phyloP scores from a whole-genome alignment of 345 rosid species.

The Aurinia saxatilis region DNA sequence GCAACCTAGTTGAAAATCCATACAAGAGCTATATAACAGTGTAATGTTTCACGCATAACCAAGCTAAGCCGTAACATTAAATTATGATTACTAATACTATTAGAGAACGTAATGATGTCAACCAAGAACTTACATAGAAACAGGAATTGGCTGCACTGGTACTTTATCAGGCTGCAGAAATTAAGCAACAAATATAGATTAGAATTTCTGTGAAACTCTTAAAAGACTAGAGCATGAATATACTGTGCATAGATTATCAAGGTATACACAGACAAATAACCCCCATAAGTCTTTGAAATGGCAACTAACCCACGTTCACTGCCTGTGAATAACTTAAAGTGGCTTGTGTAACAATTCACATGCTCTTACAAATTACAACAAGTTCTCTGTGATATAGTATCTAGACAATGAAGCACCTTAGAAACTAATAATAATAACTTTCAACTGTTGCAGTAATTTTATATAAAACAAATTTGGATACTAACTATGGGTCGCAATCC shows the following conservation, averaged over 20 bases:
- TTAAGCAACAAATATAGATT: slow-evolving; percentile 16
- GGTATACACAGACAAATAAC: background rate
- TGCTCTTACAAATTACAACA: slow-evolving; percentile 7
- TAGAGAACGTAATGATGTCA: slow-evolving; percentile 6
- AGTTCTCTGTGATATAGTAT: background rate
- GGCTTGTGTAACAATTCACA: background rate
- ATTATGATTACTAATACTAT: background rate
- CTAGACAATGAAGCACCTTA: background rate
- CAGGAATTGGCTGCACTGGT: slow-evolving; percentile 62
- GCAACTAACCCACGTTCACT: slow-evolving; percentile 4
- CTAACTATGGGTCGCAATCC: background rate
- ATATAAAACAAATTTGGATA: background rate
- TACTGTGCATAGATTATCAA: background rate
- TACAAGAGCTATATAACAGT: background rate
- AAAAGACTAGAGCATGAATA: background rate
- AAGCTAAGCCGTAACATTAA: background rate
- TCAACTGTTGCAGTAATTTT: background rate
- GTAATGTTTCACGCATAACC: background rate
- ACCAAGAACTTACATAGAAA: slow-evolving; percentile 64
- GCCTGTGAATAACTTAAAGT: background rate
- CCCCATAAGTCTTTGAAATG: slow-evolving; percentile 7
- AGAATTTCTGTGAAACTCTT: background rate
- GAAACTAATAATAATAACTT: background rate
- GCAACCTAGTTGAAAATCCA: slow-evolving; percentile 7
- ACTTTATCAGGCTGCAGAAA: slow-evolving; percentile 64